These are phyloP conservation scores for Talaromyces sp. DNA, from an alignment of 2,329 filamentous ascomycete species.

Conservation along the genomic window DNA sequence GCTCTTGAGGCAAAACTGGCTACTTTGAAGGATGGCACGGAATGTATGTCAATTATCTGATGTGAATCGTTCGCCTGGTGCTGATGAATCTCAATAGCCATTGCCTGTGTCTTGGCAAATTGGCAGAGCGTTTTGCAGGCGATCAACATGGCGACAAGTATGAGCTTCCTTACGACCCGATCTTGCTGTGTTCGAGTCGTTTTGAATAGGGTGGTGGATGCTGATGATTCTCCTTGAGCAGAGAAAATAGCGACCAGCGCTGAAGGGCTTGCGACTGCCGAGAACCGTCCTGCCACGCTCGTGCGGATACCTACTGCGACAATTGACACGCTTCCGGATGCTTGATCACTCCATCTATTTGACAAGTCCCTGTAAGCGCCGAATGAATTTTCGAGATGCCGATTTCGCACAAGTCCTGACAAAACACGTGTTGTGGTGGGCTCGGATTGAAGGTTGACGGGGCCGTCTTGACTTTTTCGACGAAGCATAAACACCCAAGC, in stretches of 20 bases:
- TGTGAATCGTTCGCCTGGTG: neutral
- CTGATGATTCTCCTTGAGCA: constrained; percentile 7
- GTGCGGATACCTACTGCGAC: constrained; percentile 41
- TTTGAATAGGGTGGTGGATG: neutral
- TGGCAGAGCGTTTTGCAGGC: constrained; percentile 64
- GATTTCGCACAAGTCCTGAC: neutral
- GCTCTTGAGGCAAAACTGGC: constrained; percentile 57
- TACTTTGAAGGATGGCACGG: constrained; percentile 60
- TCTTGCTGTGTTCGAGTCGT: neutral
- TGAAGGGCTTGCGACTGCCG: neutral
- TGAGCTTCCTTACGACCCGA: constrained; percentile 27
- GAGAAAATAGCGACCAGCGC: constrained; percentile 16
- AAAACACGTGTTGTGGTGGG: constrained; percentile 2
- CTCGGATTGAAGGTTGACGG: neutral
- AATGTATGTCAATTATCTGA: constrained; percentile 42
- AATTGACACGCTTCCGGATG: constrained; percentile 19
- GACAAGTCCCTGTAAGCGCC: neutral
- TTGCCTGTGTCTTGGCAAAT: constrained; percentile 63
- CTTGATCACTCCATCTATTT: neutral
- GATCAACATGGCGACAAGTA: constrained; percentile 62
- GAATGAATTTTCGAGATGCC: neutral
- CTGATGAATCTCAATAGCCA: constrained; percentile 42
- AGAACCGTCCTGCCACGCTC: constrained; percentile 38
- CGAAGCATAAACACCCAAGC: neutral
- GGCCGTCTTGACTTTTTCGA: neutral